A percentile compares a stretch with the other conserved stretches of the same genome.
phyloP scores from a whole-genome alignment of 306 rosid genomes.

The Vigna nakashimae region DNA sequence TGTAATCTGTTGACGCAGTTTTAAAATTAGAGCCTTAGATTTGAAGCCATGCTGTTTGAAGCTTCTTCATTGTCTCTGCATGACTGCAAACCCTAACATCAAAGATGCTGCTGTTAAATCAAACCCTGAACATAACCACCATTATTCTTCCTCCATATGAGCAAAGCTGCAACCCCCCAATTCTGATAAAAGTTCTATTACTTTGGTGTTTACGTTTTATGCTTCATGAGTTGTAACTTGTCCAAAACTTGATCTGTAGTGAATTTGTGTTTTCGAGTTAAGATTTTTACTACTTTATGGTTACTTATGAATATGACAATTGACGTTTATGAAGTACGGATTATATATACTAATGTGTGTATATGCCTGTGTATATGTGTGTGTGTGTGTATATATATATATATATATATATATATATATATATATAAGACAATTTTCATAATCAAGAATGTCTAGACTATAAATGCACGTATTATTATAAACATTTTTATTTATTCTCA shows the following conservation, averaged over 20 bases:
- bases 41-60: not conserved
- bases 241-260: not conserved
- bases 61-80: not conserved
- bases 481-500: too few relatives aligned
- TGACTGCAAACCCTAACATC: not conserved
- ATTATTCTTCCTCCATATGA: not conserved
- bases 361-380: too few relatives aligned
- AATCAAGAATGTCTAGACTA: too few relatives aligned
- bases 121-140: not conserved
- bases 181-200: not conserved
- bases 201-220: not conserved
- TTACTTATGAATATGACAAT: not conserved
- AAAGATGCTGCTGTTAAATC: not conserved
- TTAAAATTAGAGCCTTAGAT: not conserved
- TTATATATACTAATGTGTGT: too few relatives aligned
- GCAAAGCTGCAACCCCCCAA: not conserved
- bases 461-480: too few relatives aligned
- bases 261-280: not conserved
- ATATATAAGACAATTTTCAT: too few relatives aligned
- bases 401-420: too few relatives aligned
- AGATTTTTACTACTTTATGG: not conserved
- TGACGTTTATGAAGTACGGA: not conserved
- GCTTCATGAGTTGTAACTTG: not conserved
- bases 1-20: not conserved
- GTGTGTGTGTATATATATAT: too few relatives aligned